Base-by-base conservation (phyloP, 2,329 filamentous ascomycete genomes). In the Monilinia fructigena region DNA sequence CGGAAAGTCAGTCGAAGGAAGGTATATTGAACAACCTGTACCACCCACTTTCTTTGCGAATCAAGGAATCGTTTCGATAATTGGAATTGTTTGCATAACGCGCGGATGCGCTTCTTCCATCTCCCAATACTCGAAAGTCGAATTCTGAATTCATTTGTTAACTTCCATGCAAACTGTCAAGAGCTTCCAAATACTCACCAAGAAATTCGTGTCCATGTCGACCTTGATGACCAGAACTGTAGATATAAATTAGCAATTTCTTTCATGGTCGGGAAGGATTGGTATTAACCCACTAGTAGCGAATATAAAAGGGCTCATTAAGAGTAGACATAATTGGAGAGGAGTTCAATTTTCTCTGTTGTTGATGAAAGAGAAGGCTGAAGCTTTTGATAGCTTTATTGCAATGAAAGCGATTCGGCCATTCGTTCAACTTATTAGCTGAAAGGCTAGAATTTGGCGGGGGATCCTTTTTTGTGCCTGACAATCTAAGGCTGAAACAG, bases 31-130 rank as follows among this genome's bases (percentile, higher is more conserved):
- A 45, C 54, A 11, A 40, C 58, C 65, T 42, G 67, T 35, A 58
- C 45, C 53, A 79, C 93, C 73, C 83, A 97, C 95, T 99, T 83
- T 99, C 95, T 93, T 99, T 99, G 71, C 95, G 90, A 76, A 99
- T 99, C 73, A 99, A 82, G 70, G 93, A 97, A 78, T 99, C 95
- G 80, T 99, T 99, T 76, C 95, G 89, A 81, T 99, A 99, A 81
- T 99, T 99, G 67, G 94, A 98, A 80, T 99, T 99, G 84, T 99
- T 99, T 71, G 95, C 95, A 80, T 99, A 99, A 79, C 95, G 89
- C 42, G 94, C 93, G 63, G 95, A 91, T 10, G 95, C 95, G 77
- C 93, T 97, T 69, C 92, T 88, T 62, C 95, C 95, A 77, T 99
- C 95, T 65, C 92, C 92, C 55, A 98, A 86, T 31, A 93, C 92